Evolutionary conservation across 1,284 basidiomycete species (phyloP).

Genomic region (Heliocybe sulcata): DNA sequence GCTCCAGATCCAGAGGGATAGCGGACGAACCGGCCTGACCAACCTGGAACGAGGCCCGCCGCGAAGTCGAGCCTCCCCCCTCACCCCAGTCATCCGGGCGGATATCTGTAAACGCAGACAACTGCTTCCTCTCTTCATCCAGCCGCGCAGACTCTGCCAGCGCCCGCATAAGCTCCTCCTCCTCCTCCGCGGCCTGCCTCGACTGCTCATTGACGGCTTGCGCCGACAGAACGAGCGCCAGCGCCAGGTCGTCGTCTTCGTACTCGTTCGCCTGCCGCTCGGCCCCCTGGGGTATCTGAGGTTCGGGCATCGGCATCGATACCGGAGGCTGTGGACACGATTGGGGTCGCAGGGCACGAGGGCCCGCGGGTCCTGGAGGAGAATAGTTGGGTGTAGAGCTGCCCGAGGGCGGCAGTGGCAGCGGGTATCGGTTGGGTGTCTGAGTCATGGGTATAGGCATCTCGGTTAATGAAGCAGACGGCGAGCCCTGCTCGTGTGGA

Average conservation of each 20-base stretch:
- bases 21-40: not conserved
- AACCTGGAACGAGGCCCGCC: not conserved
- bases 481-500: not conserved
- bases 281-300: constrained; percentile 7
- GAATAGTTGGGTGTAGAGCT: not conserved
- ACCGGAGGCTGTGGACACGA: constrained; percentile 13
- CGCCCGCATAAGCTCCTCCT: constrained; percentile 58
- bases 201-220: constrained; percentile 36
- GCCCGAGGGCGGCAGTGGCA: constrained; percentile 3
- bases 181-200: constrained; percentile 35
- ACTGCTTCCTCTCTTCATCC: not conserved
- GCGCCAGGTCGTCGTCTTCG: constrained; percentile 26
- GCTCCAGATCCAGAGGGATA: not conserved
- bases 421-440: not conserved
- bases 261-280: constrained; percentile 7
- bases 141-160: constrained; percentile 41
- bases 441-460: not conserved
- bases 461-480: not conserved
- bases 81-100: constrained; percentile 1
- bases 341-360: constrained; percentile 5
- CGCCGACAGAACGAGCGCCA: constrained; percentile 45
- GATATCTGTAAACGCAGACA: not conserved
- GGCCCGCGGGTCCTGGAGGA: constrained; percentile 10
- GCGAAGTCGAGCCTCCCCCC: not conserved
- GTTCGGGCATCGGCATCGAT: constrained; percentile 12